Conservation (phyloP, 2,329 filamentous ascomycete genomes). For the Canariomyces notabilis region DNA sequence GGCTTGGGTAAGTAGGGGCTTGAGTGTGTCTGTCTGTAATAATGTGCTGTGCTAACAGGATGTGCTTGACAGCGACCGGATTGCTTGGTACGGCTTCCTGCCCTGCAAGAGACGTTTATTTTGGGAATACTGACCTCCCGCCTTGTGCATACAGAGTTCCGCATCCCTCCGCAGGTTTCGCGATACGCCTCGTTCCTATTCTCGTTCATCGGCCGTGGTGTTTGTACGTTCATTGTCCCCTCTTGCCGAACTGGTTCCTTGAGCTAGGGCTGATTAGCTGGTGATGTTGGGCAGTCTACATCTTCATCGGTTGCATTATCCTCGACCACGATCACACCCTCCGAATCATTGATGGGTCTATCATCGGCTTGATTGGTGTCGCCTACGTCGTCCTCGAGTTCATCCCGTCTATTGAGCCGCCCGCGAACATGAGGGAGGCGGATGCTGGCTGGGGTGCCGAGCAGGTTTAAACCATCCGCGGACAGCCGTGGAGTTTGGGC, state of each 20-base stretch:
- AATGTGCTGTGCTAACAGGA: not conserved
- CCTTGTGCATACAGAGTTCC: constrained; percentile 60
- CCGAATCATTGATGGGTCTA: constrained; percentile 69
- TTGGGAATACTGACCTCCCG: not conserved
- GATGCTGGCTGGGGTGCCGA: constrained; percentile 73
- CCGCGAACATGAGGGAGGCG: constrained; percentile 75
- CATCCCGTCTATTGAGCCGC: constrained; percentile 72
- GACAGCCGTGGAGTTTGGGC: not conserved
- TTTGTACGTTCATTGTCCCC: constrained; percentile 65
- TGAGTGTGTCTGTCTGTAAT: not conserved
- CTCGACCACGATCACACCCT: constrained; percentile 62
- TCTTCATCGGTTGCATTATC: constrained; percentile 86
- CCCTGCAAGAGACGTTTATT: not conserved
- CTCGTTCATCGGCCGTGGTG: constrained; percentile 90
- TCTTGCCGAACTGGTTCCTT: not conserved
- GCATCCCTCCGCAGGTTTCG: constrained; percentile 87
- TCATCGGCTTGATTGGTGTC: constrained; percentile 74
- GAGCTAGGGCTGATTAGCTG: not conserved
- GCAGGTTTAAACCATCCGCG: constrained; percentile 53
- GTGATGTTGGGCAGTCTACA: constrained; percentile 65
- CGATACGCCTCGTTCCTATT: constrained; percentile 97
- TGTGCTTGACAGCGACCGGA: constrained; percentile 51
- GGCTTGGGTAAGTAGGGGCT: constrained; percentile 75
- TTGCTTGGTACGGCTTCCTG: constrained; percentile 48
- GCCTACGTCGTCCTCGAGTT: constrained; percentile 73